Base-by-base conservation (phyloP, 345 rosid genomes). In the Iberis pinnata region DNA sequence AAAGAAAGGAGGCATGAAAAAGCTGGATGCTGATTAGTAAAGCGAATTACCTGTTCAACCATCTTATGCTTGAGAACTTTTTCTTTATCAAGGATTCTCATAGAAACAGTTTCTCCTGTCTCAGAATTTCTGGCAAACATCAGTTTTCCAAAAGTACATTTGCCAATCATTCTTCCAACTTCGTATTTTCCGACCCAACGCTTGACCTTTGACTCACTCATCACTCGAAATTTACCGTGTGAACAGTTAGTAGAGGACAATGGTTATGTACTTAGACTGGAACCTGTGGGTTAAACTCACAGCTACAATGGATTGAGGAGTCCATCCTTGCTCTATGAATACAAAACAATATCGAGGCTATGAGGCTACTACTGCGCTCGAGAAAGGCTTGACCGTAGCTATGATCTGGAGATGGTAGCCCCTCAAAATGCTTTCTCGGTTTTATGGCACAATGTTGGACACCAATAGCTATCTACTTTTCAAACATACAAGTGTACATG, bases 111-210 rank as follows among this genome's bases (percentile, higher is more conserved):
- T 20, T 88, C 86, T 16, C 76, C 84, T 0, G 85, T 81, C 67
- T 81, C 86, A 2, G 39, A 9, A 51, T 88, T 73, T 70, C 73
- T 68, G 11, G 97, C 97, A 51, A 72, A 73, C 79, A 83, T 85
- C 50, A 88, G 86, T 82, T 80, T 88, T 0, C 92, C 94, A 18
- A 83, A 93, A 33, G 81, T 78, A 37, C 89, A 83, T 65, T 93
- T 87, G 4, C 86, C 97, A 6, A 88, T 75, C 14, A 76, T 75
- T 82, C 78, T 65, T 61, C 97, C 97, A 17, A 88, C 64, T 77
- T 93, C 97, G 67, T 93, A 93, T 68, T 71, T 88, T 51, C 99
- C 99, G 25, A 93, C 97, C 22, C 95, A 67, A 39, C 85, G 92
- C 74, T 81, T 90, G 39, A 68, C 68, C 73, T 79, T 67, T 35